A percentile compares a stretch with the other conserved stretches of the same genome.
Evolutionary conservation across 441 rosid genomes (phyloP).

Genomic region (Populus hybrid): DNA sequence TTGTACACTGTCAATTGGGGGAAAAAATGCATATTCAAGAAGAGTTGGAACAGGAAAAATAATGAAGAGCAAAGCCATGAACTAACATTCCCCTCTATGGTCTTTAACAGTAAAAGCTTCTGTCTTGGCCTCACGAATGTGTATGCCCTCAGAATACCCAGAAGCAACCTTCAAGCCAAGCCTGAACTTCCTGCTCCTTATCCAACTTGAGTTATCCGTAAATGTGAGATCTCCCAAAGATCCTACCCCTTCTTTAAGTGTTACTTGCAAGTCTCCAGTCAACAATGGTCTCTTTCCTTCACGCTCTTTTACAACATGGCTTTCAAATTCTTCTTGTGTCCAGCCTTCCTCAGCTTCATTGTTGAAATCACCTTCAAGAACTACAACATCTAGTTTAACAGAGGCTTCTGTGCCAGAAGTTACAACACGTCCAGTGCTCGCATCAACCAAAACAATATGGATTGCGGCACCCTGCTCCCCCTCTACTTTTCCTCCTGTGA

Average conservation of each 20-base stretch:
- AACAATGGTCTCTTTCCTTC: constrained; percentile 97
- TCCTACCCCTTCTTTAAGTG: constrained; percentile 97
- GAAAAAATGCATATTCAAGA: no score
- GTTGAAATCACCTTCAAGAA: constrained; percentile 95
- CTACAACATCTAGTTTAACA: constrained; percentile 75
- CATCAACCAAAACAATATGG: constrained; percentile 75
- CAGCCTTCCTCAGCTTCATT: constrained; percentile 89
- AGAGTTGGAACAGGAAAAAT: constrained; percentile 41
- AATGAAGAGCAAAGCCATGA: constrained; percentile 4
- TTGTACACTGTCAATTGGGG: no score
- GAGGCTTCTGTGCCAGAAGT: constrained; percentile 81
- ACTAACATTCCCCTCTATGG: constrained; percentile 95
- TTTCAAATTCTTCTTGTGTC: constrained; percentile 91
- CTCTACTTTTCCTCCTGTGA: constrained; percentile 97
- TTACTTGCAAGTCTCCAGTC: constrained; percentile 80
- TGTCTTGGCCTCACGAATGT: constrained; percentile 92
- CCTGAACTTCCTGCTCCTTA: constrained; percentile 32
- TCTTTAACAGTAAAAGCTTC: constrained; percentile 97
- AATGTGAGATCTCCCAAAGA: constrained; percentile 87
- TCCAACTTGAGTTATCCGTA: constrained; percentile 98
- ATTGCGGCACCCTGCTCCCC: constrained; percentile 99
- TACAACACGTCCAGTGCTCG: constrained; percentile 60
- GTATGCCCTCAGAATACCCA: constrained; percentile 74
- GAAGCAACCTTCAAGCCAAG: constrained; percentile 79
- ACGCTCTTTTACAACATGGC: constrained; percentile 94